These are phyloP conservation scores for Fusarium pseudonygamai DNA, from an alignment of 2,329 filamentous ascomycete species.

Conservation along the genomic window DNA sequence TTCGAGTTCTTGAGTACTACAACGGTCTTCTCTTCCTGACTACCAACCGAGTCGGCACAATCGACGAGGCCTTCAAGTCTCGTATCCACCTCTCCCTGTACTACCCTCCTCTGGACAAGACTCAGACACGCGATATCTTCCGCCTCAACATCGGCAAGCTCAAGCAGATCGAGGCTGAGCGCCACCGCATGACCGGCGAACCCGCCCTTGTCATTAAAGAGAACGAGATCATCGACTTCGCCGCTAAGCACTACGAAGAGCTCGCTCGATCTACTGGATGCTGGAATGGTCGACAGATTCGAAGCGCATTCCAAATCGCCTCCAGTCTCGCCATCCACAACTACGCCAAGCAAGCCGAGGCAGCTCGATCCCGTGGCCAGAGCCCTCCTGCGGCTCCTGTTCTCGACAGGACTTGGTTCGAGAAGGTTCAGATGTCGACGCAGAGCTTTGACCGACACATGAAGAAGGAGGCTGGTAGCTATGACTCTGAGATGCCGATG, in stretches of 20 bases:
- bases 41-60: slow-evolving; percentile 58
- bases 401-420: slow-evolving; percentile 50
- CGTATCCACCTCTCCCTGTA: slow-evolving; percentile 57
- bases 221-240: slow-evolving; percentile 50
- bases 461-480: slow-evolving; percentile 50
- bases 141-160: slow-evolving; percentile 52
- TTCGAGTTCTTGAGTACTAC: slow-evolving; percentile 59
- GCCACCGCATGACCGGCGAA: slow-evolving; percentile 49
- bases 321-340: slow-evolving; percentile 51
- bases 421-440: slow-evolving; percentile 56
- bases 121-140: slow-evolving; percentile 54
- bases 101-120: slow-evolving; percentile 52
- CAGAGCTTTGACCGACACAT: slow-evolving; percentile 55
- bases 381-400: slow-evolving; percentile 49
- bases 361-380: slow-evolving; percentile 47
- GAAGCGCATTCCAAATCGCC: slow-evolving; percentile 50
- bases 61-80: slow-evolving; percentile 62
- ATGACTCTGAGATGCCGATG: slow-evolving; percentile 47
- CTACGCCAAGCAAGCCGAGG: slow-evolving; percentile 44
- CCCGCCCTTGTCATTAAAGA: slow-evolving; percentile 48
- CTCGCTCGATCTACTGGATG: slow-evolving; percentile 41
- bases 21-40: slow-evolving; percentile 59
- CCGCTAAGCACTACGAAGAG: slow-evolving; percentile 47
- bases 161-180: slow-evolving; percentile 49
- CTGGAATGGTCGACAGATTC: slow-evolving; percentile 53